Evolutionary conservation across 164 flowering plant species (phyloP), one percentile per base, ranked within the genome.

Genomic region (Liquidambar formosana): DNA sequence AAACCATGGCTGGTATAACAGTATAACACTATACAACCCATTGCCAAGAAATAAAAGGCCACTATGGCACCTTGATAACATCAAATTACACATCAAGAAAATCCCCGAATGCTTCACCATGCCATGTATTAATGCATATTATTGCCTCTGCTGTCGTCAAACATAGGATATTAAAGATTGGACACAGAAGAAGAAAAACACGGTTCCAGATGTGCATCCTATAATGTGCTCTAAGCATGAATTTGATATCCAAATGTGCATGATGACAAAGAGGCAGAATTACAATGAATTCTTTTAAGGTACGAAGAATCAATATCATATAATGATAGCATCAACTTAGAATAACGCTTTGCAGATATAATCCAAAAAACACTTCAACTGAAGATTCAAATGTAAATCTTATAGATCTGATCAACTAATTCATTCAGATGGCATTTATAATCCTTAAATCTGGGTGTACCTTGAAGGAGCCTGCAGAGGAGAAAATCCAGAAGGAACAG

Each of bases 401-500:
- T 33, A 27, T 16, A 58, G 19, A 58, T 58, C 15, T 58, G 2
- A 58, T 27, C n/a, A 27, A 58, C 27, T 10, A 58, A 60, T 33
- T 33, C 19, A n/a, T 18, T 41, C 38, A 28, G 33, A 60, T 27
- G 44, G n/a, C 44, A 27, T 8, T 16, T 15, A 58, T 33, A 33
- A n/a, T 33, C 62, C 41, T 27, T 8, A 58, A 27, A 5, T 14
- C 10, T 27, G 41, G 26, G 10, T 25, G 27, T 85, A 89, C 97
- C 90, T 88, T 23, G 73, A 61, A 66, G 83, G 76, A 47, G 71
- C 54, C 28, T 75, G 88, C 54, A 69, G 48, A 66, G 85, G 64
- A 63, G 90, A 67, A 66, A 73, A 61, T 41, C 80, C 85, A 63
- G 91, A 66, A 61, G 83, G 65, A 57, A 72, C 5, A 1, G 79